Evolutionary conservation across 2,329 filamentous ascomycete species (phyloP).

Genomic region (Pseudogymnoascus sp.): DNA sequence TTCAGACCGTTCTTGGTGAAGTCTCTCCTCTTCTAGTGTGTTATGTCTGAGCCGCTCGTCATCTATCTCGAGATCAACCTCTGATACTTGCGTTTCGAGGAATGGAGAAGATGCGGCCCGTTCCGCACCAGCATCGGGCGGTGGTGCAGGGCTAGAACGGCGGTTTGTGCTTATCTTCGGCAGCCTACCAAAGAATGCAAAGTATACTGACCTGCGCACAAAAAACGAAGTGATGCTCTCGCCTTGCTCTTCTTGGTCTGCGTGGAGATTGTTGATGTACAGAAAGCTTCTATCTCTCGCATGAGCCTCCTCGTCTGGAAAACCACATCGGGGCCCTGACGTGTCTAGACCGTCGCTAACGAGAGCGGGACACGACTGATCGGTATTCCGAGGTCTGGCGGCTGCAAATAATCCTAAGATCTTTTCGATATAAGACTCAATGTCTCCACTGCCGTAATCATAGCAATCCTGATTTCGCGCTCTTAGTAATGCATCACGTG

Average conservation of each 20-base stretch:
- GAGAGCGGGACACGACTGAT: neutral
- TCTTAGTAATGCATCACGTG: too few relatives aligned
- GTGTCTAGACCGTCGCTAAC: neutral
- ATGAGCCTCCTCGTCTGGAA: neutral
- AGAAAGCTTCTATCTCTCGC: neutral
- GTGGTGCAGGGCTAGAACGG: neutral
- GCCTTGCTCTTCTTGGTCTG: constrained; percentile 7
- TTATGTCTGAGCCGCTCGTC: neutral
- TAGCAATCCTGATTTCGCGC: too few relatives aligned
- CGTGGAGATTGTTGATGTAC: constrained; percentile 12
- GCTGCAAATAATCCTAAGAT: neutral
- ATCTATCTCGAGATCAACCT: neutral
- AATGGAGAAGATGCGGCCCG: neutral
- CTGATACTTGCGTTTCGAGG: neutral
- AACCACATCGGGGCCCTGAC: neutral
- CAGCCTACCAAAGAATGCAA: constrained; percentile 15
- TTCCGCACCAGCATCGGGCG: neutral
- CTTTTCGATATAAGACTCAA: too few relatives aligned
- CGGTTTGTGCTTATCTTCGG: neutral
- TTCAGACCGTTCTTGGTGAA: neutral
- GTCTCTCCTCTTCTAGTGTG: neutral
- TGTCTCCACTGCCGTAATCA: too few relatives aligned
- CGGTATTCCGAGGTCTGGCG: neutral
- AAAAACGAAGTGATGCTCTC: constrained; percentile 16
- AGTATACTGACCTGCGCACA: constrained; percentile 14